Base-by-base conservation (phyloP, 176 grass and related monocot genomes). In the Rhipidocladum racemiflorum region DNA sequence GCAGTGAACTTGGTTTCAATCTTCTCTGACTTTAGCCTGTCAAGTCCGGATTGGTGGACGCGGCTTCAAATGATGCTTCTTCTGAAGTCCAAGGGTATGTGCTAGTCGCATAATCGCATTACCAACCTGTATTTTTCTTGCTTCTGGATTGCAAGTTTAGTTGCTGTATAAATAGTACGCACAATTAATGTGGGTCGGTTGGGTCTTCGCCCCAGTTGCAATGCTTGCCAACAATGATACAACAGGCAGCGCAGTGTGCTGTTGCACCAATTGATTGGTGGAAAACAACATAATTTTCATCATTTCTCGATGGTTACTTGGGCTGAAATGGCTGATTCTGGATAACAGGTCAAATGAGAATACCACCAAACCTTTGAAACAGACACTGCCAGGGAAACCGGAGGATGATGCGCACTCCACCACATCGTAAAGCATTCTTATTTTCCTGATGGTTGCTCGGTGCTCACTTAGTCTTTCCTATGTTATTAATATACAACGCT, bases 401-500 rank as follows among this genome's bases (percentile, higher is more conserved):
- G 88, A 98, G 34, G 90, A 98, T 39, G 92, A 98, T 79, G 70
- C 79, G 9, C 90, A 81, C 59, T 94, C 95, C 54, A 86, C 72
- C 64, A 87, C 95, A 77, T 97, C 90, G 90, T 97, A 87, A 83
- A 81, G 54, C 74, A 73, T 54, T 84, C 39, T 48, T 67, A 18
- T 67, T 51, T 62, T 67, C 49, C 17, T 25, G 14, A 68, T 77
- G 27, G 35, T 70, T 74, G 2, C 5, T 2, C 57, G 35, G 66
- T 74, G 2, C 5, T 2, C 57, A 42, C 81, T 70, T 91, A 24
- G 72, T 75, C 42, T 63, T 57, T 72, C 18, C 21, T 6, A n/a
- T 80, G 78, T 35, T 61, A 18, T 76, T 38, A 42, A 53, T 45
- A 77, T 40, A 42, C 55, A 70, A 61, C 11, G 16, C 49, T 75